A percentile compares a stretch with the other conserved stretches of the same genome.
Evolutionary conservation across 2,329 filamentous ascomycete genomes (phyloP).

Genomic region (Fusarium ambrosium): DNA sequence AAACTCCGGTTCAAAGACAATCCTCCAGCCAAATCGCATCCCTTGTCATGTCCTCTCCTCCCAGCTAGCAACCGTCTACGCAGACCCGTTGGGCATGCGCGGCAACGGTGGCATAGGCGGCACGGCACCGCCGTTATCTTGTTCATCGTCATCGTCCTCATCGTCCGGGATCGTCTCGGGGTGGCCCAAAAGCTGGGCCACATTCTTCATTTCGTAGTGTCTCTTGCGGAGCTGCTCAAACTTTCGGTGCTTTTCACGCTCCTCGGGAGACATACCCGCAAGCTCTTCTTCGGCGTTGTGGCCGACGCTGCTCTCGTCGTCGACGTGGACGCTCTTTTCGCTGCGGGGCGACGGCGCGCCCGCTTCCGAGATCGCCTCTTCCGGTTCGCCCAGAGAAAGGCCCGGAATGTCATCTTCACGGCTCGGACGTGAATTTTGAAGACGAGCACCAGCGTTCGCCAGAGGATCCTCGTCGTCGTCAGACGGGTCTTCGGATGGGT

Average conservation of each 20-base stretch:
- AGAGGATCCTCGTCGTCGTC: conserved; percentile 73
- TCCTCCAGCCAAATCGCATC: conserved; percentile 16
- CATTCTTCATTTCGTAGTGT: conserved; percentile 99
- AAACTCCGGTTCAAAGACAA: conserved; percentile 45
- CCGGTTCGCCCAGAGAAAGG: conserved; percentile 91
- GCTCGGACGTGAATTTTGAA: conserved; percentile 55
- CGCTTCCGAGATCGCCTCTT: conserved; percentile 75
- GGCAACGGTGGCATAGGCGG: conserved; percentile 59
- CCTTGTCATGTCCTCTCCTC: conserved; percentile 21
- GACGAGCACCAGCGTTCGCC: conserved; percentile 47
- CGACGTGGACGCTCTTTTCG: conserved; percentile 85
- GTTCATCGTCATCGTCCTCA: conserved; percentile 73
- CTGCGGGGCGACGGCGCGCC: conserved; percentile 51
- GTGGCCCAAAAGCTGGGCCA: conserved; percentile 87
- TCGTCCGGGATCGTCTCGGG: conserved; percentile 76
- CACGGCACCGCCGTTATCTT: conserved; percentile 55
- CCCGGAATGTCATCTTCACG: conserved; percentile 86
- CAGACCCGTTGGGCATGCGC: conserved; percentile 57
- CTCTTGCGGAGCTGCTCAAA: conserved; percentile 95
- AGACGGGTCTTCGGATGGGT: conserved; percentile 88
- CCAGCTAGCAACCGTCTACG: conserved; percentile 39
- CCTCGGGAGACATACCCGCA: conserved; percentile 74
- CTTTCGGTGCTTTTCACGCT: conserved; percentile 88
- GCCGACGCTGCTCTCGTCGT: conserved; percentile 69
- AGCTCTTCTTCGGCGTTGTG: conserved; percentile 70